phyloP scores from a whole-genome alignment of 2,329 filamentous ascomycete genomes.

The Dactylellina leptospora region DNA sequence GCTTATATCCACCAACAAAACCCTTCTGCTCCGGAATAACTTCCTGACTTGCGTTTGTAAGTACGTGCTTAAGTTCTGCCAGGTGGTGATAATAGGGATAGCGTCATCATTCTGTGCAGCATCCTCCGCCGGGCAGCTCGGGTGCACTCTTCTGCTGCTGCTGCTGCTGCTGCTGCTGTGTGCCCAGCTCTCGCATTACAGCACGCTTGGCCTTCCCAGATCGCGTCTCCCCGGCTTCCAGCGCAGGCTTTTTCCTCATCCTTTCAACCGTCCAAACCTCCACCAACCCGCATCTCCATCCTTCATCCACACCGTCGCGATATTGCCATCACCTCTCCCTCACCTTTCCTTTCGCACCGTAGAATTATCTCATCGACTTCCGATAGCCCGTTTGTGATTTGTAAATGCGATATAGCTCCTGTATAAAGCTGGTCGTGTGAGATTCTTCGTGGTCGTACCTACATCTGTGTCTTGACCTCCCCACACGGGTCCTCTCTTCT shows the following conservation, averaged over 20 bases:
- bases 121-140: too few relatives aligned
- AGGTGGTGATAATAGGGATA: too few relatives aligned
- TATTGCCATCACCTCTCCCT: not conserved
- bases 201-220: too few relatives aligned
- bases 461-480: not conserved
- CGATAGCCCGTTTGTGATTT: slow-evolving; percentile 13
- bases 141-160: too few relatives aligned
- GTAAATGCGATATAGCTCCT: slow-evolving; percentile 9
- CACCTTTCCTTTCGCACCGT: not conserved
- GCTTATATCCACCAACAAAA: too few relatives aligned
- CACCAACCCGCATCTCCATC: not conserved
- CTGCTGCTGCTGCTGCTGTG: too few relatives aligned
- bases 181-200: too few relatives aligned
- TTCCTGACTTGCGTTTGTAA: too few relatives aligned
- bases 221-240: slow-evolving; percentile 43
- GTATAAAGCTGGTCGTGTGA: slow-evolving; percentile 42
- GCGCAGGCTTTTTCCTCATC: slow-evolving; percentile 30
- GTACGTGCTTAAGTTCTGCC: too few relatives aligned
- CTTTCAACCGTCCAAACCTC: slow-evolving; percentile 23
- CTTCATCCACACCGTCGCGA: not conserved
- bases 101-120: too few relatives aligned
- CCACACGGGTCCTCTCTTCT: not conserved
- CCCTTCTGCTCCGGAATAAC: too few relatives aligned
- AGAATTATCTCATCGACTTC: not conserved
- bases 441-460: not conserved